A percentile compares a stretch with the other conserved stretches of the same genome.
phyloP scores from a whole-genome alignment of 2,329 filamentous ascomycete genomes.

The Sporothrix phasma region DNA sequence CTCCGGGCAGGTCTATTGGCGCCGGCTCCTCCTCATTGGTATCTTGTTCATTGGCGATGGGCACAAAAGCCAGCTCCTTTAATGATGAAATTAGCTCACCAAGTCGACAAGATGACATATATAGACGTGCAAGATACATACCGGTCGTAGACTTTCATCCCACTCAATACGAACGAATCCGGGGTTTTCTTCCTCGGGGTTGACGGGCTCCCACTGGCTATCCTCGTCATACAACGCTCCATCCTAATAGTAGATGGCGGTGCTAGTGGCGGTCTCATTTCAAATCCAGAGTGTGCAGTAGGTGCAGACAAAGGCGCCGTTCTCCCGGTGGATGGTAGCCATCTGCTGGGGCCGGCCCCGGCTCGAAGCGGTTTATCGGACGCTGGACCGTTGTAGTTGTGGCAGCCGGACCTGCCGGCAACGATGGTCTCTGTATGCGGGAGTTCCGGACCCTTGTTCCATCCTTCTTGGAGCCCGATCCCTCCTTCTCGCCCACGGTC shows the following conservation, averaged over 20 bases:
- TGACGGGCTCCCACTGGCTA: conserved; percentile 60
- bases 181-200: conserved; percentile 48
- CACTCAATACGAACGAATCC: conserved; percentile 61
- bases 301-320: conserved; percentile 24
- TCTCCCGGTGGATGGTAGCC: neutral
- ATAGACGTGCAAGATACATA: conserved; percentile 24
- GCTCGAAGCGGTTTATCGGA: conserved; percentile 4
- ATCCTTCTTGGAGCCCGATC: conserved; percentile 27
- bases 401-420: neutral
- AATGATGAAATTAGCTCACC: neutral
- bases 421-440: neutral
- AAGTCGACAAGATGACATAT: neutral
- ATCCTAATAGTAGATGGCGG: conserved; percentile 49
- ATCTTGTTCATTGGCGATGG: conserved; percentile 32
- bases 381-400: neutral
- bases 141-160: conserved; percentile 58
- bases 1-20: conserved; percentile 21
- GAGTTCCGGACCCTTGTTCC: conserved; percentile 3
- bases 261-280: conserved; percentile 24
- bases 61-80: conserved; percentile 25
- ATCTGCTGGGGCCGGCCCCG: conserved; percentile 14
- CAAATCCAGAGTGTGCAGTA: conserved; percentile 26
- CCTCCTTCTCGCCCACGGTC: conserved; percentile 59
- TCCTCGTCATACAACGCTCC: conserved; percentile 64
- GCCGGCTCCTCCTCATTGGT: conserved; percentile 18